These are phyloP conservation scores for Amaranthus hypochondriacus DNA, from an alignment of 148 eudicot genomes.

Conservation along the genomic window DNA sequence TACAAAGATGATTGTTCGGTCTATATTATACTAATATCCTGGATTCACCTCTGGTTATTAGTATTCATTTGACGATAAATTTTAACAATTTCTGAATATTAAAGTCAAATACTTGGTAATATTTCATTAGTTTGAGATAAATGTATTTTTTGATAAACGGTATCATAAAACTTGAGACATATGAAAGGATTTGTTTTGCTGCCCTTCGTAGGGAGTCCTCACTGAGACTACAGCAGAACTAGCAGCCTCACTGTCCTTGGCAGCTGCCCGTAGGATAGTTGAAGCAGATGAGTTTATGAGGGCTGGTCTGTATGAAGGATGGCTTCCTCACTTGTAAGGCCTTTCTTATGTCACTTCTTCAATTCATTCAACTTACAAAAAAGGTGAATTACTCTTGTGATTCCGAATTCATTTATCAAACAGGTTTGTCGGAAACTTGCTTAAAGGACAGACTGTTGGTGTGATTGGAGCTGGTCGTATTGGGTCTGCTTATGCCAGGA, in stretches of 20 bases:
- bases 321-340: conserved; percentile 95
- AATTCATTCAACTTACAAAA: neutral
- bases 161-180: neutral
- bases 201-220: conserved; percentile 67
- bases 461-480: conserved; percentile 99
- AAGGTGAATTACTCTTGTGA: neutral
- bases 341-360: neutral
- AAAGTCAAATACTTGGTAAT: too few relatives aligned
- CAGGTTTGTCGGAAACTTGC: conserved; percentile 98
- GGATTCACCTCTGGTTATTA: too few relatives aligned
- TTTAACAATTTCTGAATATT: too few relatives aligned
- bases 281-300: conserved; percentile 99
- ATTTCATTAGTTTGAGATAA: too few relatives aligned
- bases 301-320: conserved; percentile 93
- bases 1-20: too few relatives aligned
- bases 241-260: conserved; percentile 89
- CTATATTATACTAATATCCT: too few relatives aligned
- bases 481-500: conserved; percentile 96
- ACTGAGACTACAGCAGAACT: conserved; percentile 98
- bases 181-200: neutral
- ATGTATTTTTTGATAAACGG: too few relatives aligned
- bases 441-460: conserved; percentile 96
- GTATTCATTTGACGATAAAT: too few relatives aligned
- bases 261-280: conserved; percentile 91
- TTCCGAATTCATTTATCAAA: neutral